A percentile compares a stretch with the other conserved stretches of the same genome.
phyloP scores from a whole-genome alignment of 2,329 filamentous ascomycete species.

The Cercospora citrullina region DNA sequence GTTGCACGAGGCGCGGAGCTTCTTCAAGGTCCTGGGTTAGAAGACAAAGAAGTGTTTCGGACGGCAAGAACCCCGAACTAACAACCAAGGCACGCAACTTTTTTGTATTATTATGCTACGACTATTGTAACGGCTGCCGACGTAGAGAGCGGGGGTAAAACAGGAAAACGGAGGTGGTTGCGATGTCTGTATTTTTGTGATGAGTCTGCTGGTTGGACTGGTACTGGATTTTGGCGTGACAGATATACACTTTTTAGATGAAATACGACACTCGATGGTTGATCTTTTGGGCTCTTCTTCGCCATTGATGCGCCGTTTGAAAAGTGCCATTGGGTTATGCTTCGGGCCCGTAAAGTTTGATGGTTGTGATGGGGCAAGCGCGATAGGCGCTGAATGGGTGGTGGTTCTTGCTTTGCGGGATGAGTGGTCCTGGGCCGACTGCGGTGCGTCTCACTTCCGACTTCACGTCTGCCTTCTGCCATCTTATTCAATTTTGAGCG shows the following conservation, averaged over 20 bases:
- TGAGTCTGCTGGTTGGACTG: conserved; percentile 18
- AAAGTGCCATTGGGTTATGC: not conserved
- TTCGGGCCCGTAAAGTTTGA: not conserved
- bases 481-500: not conserved
- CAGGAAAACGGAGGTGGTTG: not conserved
- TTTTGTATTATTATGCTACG: conserved; percentile 12
- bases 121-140: conserved; percentile 6
- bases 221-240: not conserved
- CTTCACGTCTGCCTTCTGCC: not conserved
- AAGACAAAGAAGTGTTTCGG: not conserved
- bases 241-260: not conserved
- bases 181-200: not conserved
- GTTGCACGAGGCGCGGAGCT: not conserved
- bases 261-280: not conserved
- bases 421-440: not conserved
- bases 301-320: not conserved
- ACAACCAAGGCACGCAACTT: not conserved
- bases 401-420: not conserved
- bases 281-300: not conserved
- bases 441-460: not conserved
- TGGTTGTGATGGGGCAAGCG: not conserved
- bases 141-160: not conserved
- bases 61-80: not conserved
- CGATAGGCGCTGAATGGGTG: not conserved
- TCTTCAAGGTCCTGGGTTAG: not conserved